Base-by-base conservation (phyloP, 2,329 filamentous ascomycete species). In the Calycina herbarum region DNA sequence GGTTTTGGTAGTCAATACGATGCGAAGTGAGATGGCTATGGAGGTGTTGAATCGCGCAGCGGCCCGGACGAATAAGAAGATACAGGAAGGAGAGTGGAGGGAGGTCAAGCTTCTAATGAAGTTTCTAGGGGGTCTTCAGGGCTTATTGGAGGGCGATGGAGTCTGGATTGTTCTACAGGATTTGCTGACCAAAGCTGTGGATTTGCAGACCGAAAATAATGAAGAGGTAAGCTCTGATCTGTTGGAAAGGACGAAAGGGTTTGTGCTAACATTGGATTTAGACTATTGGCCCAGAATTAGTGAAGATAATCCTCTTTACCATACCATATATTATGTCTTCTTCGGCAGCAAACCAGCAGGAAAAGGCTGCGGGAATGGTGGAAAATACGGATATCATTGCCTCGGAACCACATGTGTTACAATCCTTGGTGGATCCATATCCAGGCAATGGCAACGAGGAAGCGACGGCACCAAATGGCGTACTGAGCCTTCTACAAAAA, bases 301-400 rank as follows among this genome's bases (percentile, higher is more conserved):
- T 97, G 77, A 98, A 97, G 79, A 94, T 97, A 72, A 97, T 99
- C 70, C 86, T 98, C 57, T 86, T 97, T 59, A 97, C 94, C 0
- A 91, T 99, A 66, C 94, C 95, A 0, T 99, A 98, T 77, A 83
- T 93, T 63, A 89, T 97, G 84, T 86, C 89, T 10, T 87, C 91
- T 2, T 86, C 89, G 0, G 89, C 91, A 3, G 82, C 84, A 3
- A 86, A 88, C 60, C 89, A 90, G 74, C 87, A 89, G 72, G 84
- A 90, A 70, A 91, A 91, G 74, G 93, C 93, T 2, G 83, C 85
- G 1, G 88, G 91, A 58, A 82, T 98, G 62, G 88, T 99, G 76
- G 92, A 96, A 70, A 97, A 96, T 82, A 98, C 95, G 1, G 94
- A 95, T 64, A 93, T 98, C 70, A 96, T 98, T 72, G 93, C 94